Base-by-base conservation (phyloP, 352 stramenopile genomes). In the Phytophthora pistaciae region DNA sequence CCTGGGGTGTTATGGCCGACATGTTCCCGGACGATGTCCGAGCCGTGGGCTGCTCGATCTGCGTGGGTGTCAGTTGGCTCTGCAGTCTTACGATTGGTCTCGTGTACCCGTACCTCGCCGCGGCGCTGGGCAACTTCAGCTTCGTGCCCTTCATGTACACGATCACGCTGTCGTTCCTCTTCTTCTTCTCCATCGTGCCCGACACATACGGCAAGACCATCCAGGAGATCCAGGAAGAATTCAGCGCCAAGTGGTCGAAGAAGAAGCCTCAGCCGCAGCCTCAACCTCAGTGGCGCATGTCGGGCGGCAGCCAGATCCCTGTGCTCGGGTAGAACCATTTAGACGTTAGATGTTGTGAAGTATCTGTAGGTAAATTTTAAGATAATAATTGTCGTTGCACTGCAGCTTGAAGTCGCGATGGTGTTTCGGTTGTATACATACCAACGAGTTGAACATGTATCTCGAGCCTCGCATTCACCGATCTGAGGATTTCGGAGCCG, bases 141-240 rank as follows among this genome's bases (percentile, higher is more conserved):
- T 89, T 91, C 33, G 25, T 90, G 60, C 77, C 80, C 8, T 90
- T 91, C 76, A 76, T 93, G 58, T 71, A 63, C 14, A 81, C 72
- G 4, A 66, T 92, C 42, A 74, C 70, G 18, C 3, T 89, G 25
- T 83, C 81, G 58, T 79, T 77, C 53, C 7, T 77, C 18, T 90
- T 85, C 62, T 68, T 82, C n/a, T 79, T 68, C 56, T 68, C 61
- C 11, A 63, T 72, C 33, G 63, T 93, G 14, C 85, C 83, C 5
- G 85, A 93, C 64, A 93, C 86, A 10, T 80, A 72, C n/a, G 75
- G 78, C 18, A 90, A 90, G 42, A 90, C 86, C 9, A 85, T 74
- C 29, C 72, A 91, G 21, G 80, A 88, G 50, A 93, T 93, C 59
- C 83, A 89, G 31, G 66, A 68, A 38, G 73, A 77, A 52, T 91